Base-by-base conservation (phyloP, 1,284 basidiomycete genomes). In the Microbotryum intermedium region DNA sequence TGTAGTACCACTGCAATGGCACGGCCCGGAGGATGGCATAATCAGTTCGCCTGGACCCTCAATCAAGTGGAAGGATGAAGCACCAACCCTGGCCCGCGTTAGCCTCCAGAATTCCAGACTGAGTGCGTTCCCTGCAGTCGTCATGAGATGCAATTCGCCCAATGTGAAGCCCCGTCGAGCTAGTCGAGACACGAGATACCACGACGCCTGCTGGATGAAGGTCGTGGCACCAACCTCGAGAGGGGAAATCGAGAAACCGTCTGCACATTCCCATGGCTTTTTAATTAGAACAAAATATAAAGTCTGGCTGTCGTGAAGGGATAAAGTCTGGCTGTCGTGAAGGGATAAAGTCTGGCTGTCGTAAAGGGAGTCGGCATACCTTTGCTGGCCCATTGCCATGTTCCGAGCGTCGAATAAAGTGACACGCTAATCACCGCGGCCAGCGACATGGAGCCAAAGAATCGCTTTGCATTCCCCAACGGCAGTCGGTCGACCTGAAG, bases 151-250 rank as follows among this genome's bases (percentile, higher is more conserved):
- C 11, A 97, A 81, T 74, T 99, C 95, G 51, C 95, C 95, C 2
- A 98, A 80, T 0, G 94, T 98, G 75, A 97, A 94, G 16, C 89
- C 90, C 26, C 87, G 83, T 68, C 95, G 85, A 0, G 92, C 94
- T 39, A 99, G 79, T 25, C 94, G 82, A 53, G 95, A 83, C 55
- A 88, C 88, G 52, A 87, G 81, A 73, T 97, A 98, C 56, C 97
- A 79, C 49, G 88, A 85, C 69, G 90, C 85, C 73, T 98, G 95
- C 75, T 88, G 97, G 76, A 94, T 89, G 50, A 88, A 73, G 0
- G 90, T 84, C 25, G 83, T 82, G 13, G 87, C 77, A 21, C 83
- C 76, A 53, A 90, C 80, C 72, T 98, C 94, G 62, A 89, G 83
- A 79, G 66, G 82, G 83, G 74, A 92, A 78, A 77, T 90, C 87